Evolutionary conservation across 2,329 filamentous ascomycete genomes (phyloP).

Genomic region (Stagonosporopsis rhizophila): DNA sequence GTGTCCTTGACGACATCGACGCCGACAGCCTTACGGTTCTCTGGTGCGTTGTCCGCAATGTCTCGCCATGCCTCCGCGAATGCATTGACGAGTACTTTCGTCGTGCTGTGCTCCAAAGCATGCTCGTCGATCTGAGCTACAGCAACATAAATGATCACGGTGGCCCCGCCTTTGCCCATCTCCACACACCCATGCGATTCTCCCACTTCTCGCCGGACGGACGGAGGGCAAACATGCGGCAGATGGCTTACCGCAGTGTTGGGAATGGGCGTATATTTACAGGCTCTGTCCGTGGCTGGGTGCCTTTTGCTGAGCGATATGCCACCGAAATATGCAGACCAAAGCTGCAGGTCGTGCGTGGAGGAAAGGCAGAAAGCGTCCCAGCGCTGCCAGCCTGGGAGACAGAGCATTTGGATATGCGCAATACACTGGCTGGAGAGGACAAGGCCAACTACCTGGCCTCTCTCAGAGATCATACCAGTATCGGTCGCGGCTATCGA

Average conservation of each 20-base stretch:
- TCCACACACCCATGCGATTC: conserved; percentile 30
- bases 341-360: conserved; percentile 10
- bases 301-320: conserved; percentile 31
- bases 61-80: conserved; percentile 20
- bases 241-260: conserved; percentile 10
- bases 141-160: conserved; percentile 23
- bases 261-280: neutral
- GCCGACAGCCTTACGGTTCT: conserved; percentile 21
- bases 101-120: conserved; percentile 19
- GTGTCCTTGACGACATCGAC: conserved; percentile 9
- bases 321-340: conserved; percentile 15
- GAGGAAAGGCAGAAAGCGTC: conserved; percentile 12
- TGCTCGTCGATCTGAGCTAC: conserved; percentile 26
- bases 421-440: conserved; percentile 15
- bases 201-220: conserved; percentile 20
- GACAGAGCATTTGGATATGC: conserved; percentile 12
- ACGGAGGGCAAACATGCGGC: conserved; percentile 18
- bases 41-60: conserved; percentile 27
- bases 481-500: conserved; percentile 28
- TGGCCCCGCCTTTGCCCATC: conserved; percentile 16
- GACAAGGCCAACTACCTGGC: conserved; percentile 17
- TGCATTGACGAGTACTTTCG: conserved; percentile 30
- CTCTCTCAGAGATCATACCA: conserved; percentile 15
- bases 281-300: conserved; percentile 28
- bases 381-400: conserved; percentile 22